Conservation (phyloP, 768 basidiomycete genomes). For the Trametes maxima region DNA sequence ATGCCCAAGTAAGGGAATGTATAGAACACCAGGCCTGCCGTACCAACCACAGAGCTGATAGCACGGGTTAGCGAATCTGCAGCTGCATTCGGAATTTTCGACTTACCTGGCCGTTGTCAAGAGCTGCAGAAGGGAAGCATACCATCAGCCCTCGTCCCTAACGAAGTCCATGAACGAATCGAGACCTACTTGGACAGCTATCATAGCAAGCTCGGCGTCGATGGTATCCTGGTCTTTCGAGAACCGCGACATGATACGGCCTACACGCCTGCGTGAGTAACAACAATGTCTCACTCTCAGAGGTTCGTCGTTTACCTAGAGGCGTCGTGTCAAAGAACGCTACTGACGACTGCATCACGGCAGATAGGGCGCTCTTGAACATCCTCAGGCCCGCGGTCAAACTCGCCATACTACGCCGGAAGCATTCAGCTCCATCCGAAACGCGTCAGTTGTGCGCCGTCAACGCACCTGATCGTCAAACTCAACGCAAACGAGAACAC, state of each 20-base stretch:
- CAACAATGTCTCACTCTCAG: neutral
- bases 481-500: slow-evolving; percentile 53
- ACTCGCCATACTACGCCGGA: slow-evolving; percentile 31
- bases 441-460: too few species aligned
- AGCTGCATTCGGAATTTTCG: neutral
- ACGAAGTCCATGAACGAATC: neutral
- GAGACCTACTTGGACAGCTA: slow-evolving; percentile 46
- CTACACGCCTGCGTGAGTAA: slow-evolving; percentile 32
- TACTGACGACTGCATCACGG: slow-evolving; percentile 60
- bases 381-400: slow-evolving; percentile 44
- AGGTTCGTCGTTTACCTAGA: slow-evolving; percentile 45
- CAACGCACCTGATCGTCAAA: slow-evolving; percentile 48
- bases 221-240: slow-evolving; percentile 66
- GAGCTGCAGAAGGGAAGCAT: slow-evolving; percentile 14
- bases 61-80: neutral
- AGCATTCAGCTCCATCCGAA: neutral
- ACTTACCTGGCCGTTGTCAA: slow-evolving; percentile 28
- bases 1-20: slow-evolving; percentile 61
- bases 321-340: slow-evolving; percentile 79
- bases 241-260: slow-evolving; percentile 56
- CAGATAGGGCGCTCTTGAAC: slow-evolving; percentile 56
- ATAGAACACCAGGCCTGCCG: slow-evolving; percentile 63
- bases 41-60: slow-evolving; percentile 54
- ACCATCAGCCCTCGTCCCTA: neutral
- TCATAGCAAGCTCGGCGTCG: slow-evolving; percentile 51